Percentiles rank a stretch among this genome's conserved stretches.
These are phyloP conservation scores for Aspergillus ostianus DNA, from an alignment of 495 filamentous ascomycete species.

Conservation along the genomic window DNA sequence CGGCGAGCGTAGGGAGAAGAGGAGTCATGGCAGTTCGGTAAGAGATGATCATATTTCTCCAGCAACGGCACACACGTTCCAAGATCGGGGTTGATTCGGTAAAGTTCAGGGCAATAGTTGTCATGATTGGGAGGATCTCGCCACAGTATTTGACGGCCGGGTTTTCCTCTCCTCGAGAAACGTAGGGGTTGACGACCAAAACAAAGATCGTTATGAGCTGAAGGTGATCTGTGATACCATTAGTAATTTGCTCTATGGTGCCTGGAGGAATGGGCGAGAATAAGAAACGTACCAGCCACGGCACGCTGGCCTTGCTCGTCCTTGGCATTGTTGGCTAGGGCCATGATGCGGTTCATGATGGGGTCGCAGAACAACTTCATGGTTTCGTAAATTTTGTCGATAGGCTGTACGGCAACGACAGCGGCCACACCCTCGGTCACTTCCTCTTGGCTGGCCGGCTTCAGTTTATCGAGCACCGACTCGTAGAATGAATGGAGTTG, in stretches of 20 bases:
- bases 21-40: slow-evolving; percentile 88
- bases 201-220: slow-evolving; percentile 89
- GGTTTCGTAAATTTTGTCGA: slow-evolving; percentile 72
- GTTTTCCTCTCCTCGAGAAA: slow-evolving; percentile 69
- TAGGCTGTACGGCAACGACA: slow-evolving; percentile 82
- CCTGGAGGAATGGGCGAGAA: not conserved
- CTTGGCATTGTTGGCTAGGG: slow-evolving; percentile 78
- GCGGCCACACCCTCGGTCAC: slow-evolving; percentile 91
- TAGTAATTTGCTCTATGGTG: slow-evolving; percentile 17
- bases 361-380: slow-evolving; percentile 95
- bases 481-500: slow-evolving; percentile 92
- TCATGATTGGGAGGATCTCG: slow-evolving; percentile 83
- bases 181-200: slow-evolving; percentile 74
- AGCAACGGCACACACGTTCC: slow-evolving; percentile 91
- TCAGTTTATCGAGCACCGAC: slow-evolving; percentile 78
- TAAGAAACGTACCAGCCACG: slow-evolving; percentile 65
- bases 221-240: slow-evolving; percentile 64
- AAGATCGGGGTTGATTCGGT: slow-evolving; percentile 80
- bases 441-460: slow-evolving; percentile 85
- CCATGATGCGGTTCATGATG: slow-evolving; percentile 80
- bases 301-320: slow-evolving; percentile 76
- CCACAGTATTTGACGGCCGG: slow-evolving; percentile 95
- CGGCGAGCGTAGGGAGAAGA: slow-evolving; percentile 78
- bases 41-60: slow-evolving; percentile 92
- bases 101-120: slow-evolving; percentile 82